These are phyloP conservation scores for Colletotrichum sp. DNA, from an alignment of 2,329 filamentous ascomycete species.

Conservation along the genomic window DNA sequence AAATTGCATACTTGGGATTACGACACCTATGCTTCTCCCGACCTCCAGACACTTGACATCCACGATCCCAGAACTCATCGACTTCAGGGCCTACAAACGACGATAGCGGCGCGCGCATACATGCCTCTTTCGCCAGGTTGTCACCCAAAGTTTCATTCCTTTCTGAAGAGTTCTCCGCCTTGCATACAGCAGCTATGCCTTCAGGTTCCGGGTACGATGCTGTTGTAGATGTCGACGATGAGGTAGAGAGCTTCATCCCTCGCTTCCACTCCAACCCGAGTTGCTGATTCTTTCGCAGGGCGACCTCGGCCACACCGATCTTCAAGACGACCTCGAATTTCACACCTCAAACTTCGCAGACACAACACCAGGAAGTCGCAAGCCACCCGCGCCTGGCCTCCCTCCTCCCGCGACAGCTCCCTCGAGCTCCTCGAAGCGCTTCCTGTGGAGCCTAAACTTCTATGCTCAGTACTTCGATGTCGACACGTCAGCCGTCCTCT, in stretches of 20 bases:
- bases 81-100: background rate
- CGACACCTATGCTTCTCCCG: slow-evolving; percentile 31
- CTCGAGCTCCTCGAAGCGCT: slow-evolving; percentile 70
- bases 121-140: background rate
- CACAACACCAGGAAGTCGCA: slow-evolving; percentile 51
- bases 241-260: slow-evolving; percentile 60
- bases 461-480: slow-evolving; percentile 99
- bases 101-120: background rate
- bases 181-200: slow-evolving; percentile 53
- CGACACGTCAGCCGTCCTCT: slow-evolving; percentile 87
- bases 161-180: background rate
- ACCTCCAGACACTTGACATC: slow-evolving; percentile 25
- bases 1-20: slow-evolving; percentile 25
- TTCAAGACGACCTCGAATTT: slow-evolving; percentile 99
- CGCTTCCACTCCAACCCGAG: background rate
- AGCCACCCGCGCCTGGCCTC: slow-evolving; percentile 51
- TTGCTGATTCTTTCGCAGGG: slow-evolving; percentile 61
- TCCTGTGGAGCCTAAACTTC: slow-evolving; percentile 90
- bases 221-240: slow-evolving; percentile 95
- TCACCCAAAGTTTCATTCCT: background rate
- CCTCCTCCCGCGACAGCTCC: slow-evolving; percentile 62
- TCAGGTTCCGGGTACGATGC: slow-evolving; percentile 82
- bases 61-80: background rate
- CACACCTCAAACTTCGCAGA: slow-evolving; percentile 88
- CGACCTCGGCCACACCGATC: slow-evolving; percentile 96